Conservation (phyloP, 2,329 filamentous ascomycete genomes). For the Bisporella sp. region DNA sequence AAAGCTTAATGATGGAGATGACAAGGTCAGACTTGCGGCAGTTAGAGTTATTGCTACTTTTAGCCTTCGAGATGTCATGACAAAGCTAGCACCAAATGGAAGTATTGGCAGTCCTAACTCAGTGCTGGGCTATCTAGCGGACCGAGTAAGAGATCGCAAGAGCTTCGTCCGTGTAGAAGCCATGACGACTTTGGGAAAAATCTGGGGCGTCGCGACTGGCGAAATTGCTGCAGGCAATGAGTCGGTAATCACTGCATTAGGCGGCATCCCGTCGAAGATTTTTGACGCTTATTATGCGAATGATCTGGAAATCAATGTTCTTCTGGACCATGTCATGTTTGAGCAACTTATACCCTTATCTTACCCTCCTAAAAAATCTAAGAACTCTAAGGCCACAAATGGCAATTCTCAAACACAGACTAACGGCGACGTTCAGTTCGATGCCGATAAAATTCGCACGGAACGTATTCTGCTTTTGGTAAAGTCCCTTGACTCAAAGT, state of each 20-base stretch:
- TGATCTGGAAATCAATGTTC: constrained; percentile 74
- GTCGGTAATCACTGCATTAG: constrained; percentile 64
- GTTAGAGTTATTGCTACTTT: constrained; percentile 79
- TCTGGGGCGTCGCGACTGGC: constrained; percentile 90
- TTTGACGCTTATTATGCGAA: constrained; percentile 88
- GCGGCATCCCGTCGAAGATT: constrained; percentile 76
- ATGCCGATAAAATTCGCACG: constrained; percentile 71
- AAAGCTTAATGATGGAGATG: constrained; percentile 81
- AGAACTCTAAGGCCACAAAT: constrained; percentile 53
- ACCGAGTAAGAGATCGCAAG: constrained; percentile 83
- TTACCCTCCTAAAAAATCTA: constrained; percentile 67
- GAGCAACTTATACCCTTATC: constrained; percentile 85
- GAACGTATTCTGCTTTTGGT: constrained; percentile 80
- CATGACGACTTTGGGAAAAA: constrained; percentile 73
- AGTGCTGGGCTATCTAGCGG: constrained; percentile 73
- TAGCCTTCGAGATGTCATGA: constrained; percentile 70
- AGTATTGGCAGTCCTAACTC: constrained; percentile 71
- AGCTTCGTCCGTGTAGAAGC: constrained; percentile 76
- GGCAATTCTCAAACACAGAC: constrained; percentile 46
- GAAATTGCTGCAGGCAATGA: constrained; percentile 83
- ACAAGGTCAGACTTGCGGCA: constrained; percentile 85
- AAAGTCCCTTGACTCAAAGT: constrained; percentile 66
- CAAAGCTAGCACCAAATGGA: constrained; percentile 72
- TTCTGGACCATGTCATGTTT: constrained; percentile 78
- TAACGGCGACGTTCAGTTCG: constrained; percentile 39